Conservation (phyloP, 2,329 filamentous ascomycete species). For the Capronia americana region DNA sequence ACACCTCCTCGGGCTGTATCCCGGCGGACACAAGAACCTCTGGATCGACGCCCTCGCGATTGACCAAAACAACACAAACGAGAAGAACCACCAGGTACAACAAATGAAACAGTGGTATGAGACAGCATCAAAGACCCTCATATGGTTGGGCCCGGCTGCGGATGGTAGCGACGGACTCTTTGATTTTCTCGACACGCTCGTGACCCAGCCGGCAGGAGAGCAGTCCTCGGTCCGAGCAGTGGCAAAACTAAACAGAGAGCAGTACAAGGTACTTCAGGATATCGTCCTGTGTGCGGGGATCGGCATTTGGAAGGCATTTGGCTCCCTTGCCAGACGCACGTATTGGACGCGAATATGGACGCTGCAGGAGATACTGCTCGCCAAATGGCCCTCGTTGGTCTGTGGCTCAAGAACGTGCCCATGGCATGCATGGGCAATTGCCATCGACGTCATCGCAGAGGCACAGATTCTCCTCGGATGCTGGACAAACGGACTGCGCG, state of each 20-base stretch:
- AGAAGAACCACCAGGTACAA: neutral
- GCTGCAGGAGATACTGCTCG: slow-evolving; percentile 3
- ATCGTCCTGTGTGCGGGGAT: neutral
- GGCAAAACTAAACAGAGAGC: neutral
- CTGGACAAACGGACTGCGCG: neutral
- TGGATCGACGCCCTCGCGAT: neutral
- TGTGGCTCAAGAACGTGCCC: neutral
- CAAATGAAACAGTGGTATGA: neutral
- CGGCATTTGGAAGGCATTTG: neutral
- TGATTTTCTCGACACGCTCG: slow-evolving; percentile 1
- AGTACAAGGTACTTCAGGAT: neutral
- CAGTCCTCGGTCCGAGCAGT: neutral
- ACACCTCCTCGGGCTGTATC: neutral
- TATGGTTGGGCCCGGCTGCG: neutral
- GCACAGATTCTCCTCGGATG: neutral
- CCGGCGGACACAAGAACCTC: neutral
- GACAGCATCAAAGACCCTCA: neutral
- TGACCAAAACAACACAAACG: neutral
- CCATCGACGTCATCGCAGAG: neutral
- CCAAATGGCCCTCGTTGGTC: neutral
- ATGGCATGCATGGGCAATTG: neutral
- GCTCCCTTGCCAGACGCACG: neutral
- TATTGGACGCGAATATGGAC: slow-evolving; percentile 5
- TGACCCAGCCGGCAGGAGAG: no score
- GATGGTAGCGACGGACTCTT: neutral